Conservation (phyloP, 208 protist species). For the Tritrichomonas musculus region DNA sequence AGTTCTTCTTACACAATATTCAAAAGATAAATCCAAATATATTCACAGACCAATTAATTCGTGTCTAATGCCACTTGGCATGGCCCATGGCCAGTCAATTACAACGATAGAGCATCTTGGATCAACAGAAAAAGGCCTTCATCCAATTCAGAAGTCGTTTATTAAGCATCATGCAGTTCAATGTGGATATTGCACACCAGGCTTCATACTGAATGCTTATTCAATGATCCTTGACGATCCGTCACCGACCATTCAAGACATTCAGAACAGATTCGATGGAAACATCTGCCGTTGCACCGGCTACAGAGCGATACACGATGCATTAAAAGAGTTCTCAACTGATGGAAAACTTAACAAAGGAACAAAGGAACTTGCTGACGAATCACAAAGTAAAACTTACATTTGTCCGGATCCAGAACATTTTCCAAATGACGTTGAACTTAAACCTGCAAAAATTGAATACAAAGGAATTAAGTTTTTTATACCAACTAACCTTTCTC, state of each 20-base stretch:
- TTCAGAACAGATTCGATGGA: slow-evolving; percentile 46
- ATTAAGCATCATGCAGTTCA: slow-evolving; percentile 41
- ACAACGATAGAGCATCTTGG: slow-evolving; percentile 49
- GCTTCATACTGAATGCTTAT: slow-evolving; percentile 49
- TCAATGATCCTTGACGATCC: slow-evolving; percentile 34
- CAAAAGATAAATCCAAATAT: background rate
- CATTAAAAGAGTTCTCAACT: background rate
- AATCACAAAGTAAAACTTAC: background rate
- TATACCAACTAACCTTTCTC: background rate
- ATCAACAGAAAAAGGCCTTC: slow-evolving; percentile 18
- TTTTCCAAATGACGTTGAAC: no score
- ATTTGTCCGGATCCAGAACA: background rate
- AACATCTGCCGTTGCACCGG: slow-evolving; percentile 53
- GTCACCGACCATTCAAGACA: slow-evolving; percentile 40
- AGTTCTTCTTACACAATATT: slow-evolving; percentile 37
- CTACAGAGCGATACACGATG: slow-evolving; percentile 45
- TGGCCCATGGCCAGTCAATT: slow-evolving; percentile 34
- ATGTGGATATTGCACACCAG: slow-evolving; percentile 51
- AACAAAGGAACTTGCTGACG: background rate
- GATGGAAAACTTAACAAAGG: background rate
- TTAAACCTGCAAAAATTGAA: background rate
- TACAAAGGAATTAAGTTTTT: background rate
- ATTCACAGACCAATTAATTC: slow-evolving; percentile 39
- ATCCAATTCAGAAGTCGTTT: slow-evolving; percentile 44
- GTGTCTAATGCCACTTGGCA: slow-evolving; percentile 45